Base-by-base conservation (phyloP, 140 eudicot species). In the Flaveria floridana region DNA sequence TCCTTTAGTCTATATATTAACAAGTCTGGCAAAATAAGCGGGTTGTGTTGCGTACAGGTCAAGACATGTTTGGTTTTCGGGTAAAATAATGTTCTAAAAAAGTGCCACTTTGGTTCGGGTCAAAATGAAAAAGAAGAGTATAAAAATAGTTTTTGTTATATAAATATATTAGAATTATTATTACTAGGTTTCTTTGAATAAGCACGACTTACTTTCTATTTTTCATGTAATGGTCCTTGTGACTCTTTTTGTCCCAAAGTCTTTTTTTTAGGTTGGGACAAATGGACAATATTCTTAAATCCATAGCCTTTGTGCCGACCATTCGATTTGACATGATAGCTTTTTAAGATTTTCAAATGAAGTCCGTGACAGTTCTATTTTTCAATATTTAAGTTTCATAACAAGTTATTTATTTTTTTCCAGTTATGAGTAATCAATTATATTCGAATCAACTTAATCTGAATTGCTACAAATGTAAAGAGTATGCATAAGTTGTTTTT, bases 231-330 rank as follows among this genome's bases (percentile, higher is more conserved):
- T 15, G 3, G 58, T n/a, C 58, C 7, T 52, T 52, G 58, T 12
- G 20, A 52, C 58, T 52, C 19, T 52, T 52, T 52, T 52, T 15
- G 66, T 3, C 7, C 66, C 66, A 28, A 4, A n/a, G 3, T 1
- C 21, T n/a, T 28, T 13, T n/a, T n/a, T 62, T 14, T 28, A 25
- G 30, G 21, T 1, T 62, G 16, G 51, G 50, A 42, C 41, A 34
- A 34, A 34, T 34, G 41, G 41, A n/a, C 70, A 34, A 37, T 65
- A 65, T 30, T 57, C 52, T n/a, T 16, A 41, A n/a, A 65, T 65
- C 51, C 30, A 39, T 65, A 2, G 14, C 28, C 8, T 65, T 18
- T 65, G 10, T 16, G 52, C 52, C 71, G 4, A 41, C 71, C 71
- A 16, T 39, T 9, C 41, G 30, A 65, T 65, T 18, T 65, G 30